phyloP scores from a whole-genome alignment of 768 basidiomycete genomes.

The Zangia roseola region DNA sequence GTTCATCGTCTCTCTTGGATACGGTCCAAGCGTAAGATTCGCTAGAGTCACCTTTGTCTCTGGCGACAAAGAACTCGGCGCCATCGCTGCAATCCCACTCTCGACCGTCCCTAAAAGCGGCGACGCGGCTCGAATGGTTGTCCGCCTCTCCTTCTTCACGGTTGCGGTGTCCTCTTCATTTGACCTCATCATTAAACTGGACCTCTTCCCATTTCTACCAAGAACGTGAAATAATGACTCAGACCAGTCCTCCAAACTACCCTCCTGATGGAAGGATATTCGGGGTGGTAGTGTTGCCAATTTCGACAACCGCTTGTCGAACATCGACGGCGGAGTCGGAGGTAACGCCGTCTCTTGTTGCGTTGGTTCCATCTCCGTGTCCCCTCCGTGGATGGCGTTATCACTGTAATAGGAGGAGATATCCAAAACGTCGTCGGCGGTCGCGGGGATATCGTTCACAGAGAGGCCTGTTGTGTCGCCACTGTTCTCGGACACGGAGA shows the following conservation, averaged over 20 bases:
- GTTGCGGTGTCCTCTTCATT: neutral
- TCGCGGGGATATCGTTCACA: slow-evolving; percentile 16
- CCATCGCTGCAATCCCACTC: neutral
- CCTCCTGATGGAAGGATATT: slow-evolving; percentile 51
- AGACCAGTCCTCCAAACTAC: slow-evolving; percentile 53
- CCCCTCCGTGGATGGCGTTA: slow-evolving; percentile 1
- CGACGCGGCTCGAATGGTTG: slow-evolving; percentile 16
- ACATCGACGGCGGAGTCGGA: slow-evolving; percentile 33
- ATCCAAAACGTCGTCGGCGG: slow-evolving; percentile 28
- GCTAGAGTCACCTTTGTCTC: slow-evolving; percentile 6
- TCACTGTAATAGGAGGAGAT: slow-evolving; percentile 25
- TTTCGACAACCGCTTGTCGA: slow-evolving; percentile 24
- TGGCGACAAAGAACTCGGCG: slow-evolving; percentile 3
- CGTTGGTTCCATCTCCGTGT: slow-evolving; percentile 5
- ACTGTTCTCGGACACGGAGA: neutral
- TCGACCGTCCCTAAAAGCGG: neutral
- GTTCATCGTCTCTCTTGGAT: slow-evolving; percentile 2
- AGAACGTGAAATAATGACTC: slow-evolving; percentile 54
- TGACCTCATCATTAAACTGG: slow-evolving; percentile 4
- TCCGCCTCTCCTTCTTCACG: slow-evolving; percentile 14
- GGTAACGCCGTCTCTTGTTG: slow-evolving; percentile 9
- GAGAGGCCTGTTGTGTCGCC: neutral
- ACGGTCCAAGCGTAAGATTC: slow-evolving; percentile 18
- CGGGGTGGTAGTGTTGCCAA: slow-evolving; percentile 44
- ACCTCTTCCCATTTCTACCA: slow-evolving; percentile 28